Evolutionary conservation across 2,329 filamentous ascomycete genomes (phyloP), one percentile per base, ranked within the genome.

Genomic region (Xylariaceae sp.): DNA sequence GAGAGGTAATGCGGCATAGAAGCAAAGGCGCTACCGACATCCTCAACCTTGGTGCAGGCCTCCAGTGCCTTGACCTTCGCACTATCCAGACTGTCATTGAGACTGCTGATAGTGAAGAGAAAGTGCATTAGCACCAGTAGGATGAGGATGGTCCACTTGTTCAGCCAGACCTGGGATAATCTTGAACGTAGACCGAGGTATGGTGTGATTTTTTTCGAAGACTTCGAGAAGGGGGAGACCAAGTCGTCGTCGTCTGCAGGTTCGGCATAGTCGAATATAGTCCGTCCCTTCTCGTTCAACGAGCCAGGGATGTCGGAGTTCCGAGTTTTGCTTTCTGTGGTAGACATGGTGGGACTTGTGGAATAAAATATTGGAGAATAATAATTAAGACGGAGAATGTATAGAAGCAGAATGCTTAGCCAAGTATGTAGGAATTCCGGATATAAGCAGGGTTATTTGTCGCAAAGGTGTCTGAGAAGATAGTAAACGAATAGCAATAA

Each of bases 1-100:
- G 92, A 89, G 72, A 97, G 87, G 76, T 96, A 97, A 75, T 97
- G 89, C 59, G 94, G 94, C 92, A 97, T 96, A 44, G 94, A 97
- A 45, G 93, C 94, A 90, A 99, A 93, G 62, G 91, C 84, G 72
- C 92, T 97, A 64, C 93, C 94, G 67, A 96, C 85, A 66, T 90
- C 90, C 77, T 99, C 93, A 52, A 97, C 93, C 73, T 89, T 89
- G 59, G 87, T 91, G 74, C 94, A 99, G 64, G 93, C 92, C 55
- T 90, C 88, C 56, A 96, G 82, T 23, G 94, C 93, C 78, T 96
- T 87, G 58, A 78, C 75, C 73, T 91, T 88, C 52, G 94, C 93
- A 58, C 86, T 85, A 56, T 76, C 84, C 64, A 97, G 83, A 71
- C 92, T 86, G 66, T 85, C 80, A 71, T 92, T 81, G 64, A 97